phyloP scores from a whole-genome alignment of 257 asterid genomes.

The Solanum medicagineum region DNA sequence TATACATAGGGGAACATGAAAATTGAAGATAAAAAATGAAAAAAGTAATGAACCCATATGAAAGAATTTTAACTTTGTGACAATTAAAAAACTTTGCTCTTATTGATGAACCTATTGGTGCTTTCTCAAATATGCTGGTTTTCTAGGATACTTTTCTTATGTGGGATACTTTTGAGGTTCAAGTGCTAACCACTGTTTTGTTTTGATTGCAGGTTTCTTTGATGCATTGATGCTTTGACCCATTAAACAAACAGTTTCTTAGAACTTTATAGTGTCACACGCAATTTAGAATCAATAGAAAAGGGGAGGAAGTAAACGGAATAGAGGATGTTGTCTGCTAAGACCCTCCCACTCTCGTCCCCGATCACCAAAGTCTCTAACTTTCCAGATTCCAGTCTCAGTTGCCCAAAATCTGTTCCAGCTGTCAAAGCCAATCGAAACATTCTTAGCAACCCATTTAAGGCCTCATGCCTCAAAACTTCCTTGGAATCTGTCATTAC shows the following conservation, averaged over 20 bases:
- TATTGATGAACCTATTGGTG: not conserved
- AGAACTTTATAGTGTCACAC: not conserved
- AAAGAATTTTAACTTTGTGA: not conserved
- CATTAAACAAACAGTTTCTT: not conserved
- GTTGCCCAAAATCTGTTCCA: slow-evolving; percentile 2
- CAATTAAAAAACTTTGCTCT: not conserved
- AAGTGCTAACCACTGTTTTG: not conserved
- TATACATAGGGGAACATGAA: not conserved
- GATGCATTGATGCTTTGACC: not conserved
- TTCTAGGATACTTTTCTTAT: not conserved
- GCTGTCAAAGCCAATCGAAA: not conserved
- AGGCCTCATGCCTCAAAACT: slow-evolving; percentile 25
- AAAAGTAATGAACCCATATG: no score
- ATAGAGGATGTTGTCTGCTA: slow-evolving; percentile 37
- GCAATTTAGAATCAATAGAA: not conserved
- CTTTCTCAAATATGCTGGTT: not conserved
- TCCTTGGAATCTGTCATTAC: slow-evolving; percentile 20
- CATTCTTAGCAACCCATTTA: slow-evolving; percentile 3
- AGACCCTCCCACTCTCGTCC: slow-evolving; percentile 26
- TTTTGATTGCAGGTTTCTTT: not conserved
- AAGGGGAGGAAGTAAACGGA: not conserved
- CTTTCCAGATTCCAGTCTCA: slow-evolving; percentile 7
- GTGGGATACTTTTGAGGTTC: not conserved
- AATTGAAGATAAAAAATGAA: not conserved
- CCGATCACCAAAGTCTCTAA: slow-evolving; percentile 3